Evolutionary conservation across 179 eudicot species (phyloP).

Genomic region (Drosera spatulata): DNA sequence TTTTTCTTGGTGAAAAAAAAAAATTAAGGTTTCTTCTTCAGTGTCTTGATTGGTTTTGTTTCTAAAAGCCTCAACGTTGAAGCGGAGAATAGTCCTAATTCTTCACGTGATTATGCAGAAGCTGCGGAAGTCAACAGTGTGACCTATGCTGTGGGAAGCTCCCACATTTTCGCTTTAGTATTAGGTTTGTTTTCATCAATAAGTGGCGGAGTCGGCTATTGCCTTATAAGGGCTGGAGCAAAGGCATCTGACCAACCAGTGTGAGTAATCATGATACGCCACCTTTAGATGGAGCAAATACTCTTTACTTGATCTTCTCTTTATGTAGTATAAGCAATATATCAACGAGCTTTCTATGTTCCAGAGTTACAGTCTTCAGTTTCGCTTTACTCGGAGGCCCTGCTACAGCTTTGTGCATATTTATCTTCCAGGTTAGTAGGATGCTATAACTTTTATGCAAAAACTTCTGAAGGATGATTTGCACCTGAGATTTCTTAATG

Average conservation of each 20-base stretch:
- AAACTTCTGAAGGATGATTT: too few species aligned
- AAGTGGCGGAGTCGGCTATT: slow-evolving; percentile 43
- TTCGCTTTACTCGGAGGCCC: slow-evolving; percentile 38
- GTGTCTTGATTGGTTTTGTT: neutral
- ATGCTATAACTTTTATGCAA: too few species aligned
- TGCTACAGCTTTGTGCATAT: slow-evolving; percentile 29
- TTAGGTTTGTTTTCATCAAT: slow-evolving; percentile 41
- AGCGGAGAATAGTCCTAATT: too few species aligned
- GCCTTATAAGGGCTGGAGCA: slow-evolving; percentile 49
- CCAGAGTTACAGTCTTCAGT: slow-evolving; percentile 41
- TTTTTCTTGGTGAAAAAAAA: neutral
- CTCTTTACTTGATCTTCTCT: too few species aligned
- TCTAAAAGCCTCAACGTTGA: neutral
- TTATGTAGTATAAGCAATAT: too few species aligned
- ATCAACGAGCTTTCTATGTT: neutral
- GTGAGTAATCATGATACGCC: slow-evolving; percentile 17
- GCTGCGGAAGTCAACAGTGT: slow-evolving; percentile 17
- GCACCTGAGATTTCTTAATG: too few species aligned
- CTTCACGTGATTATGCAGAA: slow-evolving; percentile 20
- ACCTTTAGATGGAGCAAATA: too few species aligned
- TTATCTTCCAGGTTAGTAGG: slow-evolving; percentile 32
- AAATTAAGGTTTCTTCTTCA: neutral
- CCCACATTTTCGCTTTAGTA: slow-evolving; percentile 22
- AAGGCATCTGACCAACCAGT: slow-evolving; percentile 58
- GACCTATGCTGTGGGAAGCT: slow-evolving; percentile 15